phyloP scores from a whole-genome alignment of 441 rosid species.

The Syzygium syzygioides region DNA sequence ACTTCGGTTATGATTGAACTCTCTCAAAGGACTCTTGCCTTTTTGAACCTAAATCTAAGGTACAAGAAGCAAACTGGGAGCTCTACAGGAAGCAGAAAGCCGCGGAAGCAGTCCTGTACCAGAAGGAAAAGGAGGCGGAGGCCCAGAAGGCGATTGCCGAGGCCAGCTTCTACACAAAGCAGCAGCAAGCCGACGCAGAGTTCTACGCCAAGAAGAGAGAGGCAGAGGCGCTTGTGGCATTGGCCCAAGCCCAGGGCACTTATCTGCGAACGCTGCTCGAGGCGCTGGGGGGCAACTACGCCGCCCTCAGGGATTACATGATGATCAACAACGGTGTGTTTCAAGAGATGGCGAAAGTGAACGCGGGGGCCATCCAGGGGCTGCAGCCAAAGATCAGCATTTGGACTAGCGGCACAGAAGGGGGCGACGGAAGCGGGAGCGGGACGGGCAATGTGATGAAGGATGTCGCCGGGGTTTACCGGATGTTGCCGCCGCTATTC shows the following conservation, averaged over 20 bases:
- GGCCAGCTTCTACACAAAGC: conserved; percentile 37
- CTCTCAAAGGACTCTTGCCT: background rate
- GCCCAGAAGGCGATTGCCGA: conserved; percentile 55
- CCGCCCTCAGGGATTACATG: conserved; percentile 43
- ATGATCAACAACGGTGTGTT: conserved; percentile 45
- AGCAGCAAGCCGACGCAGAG: conserved; percentile 32
- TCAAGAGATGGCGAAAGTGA: conserved; percentile 47
- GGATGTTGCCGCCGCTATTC: conserved; percentile 58
- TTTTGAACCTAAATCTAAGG: conserved; percentile 11
- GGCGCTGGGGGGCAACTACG: conserved; percentile 47
- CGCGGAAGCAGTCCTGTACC: conserved; percentile 51
- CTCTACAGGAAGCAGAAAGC: conserved; percentile 55
- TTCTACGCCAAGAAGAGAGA: conserved; percentile 48
- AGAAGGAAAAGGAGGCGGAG: conserved; percentile 46
- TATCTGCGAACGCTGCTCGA: conserved; percentile 42
- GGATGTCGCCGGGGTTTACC: conserved; percentile 52
- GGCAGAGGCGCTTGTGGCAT: conserved; percentile 47
- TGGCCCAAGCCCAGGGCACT: conserved; percentile 54
- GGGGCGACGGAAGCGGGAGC: background rate
- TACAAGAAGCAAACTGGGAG: conserved; percentile 79
- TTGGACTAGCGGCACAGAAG: conserved; percentile 37
- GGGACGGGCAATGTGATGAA: conserved; percentile 22
- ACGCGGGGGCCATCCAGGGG: conserved; percentile 50
- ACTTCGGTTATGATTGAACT: background rate
- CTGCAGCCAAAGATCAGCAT: conserved; percentile 60